Evolutionary conservation across 345 rosid species (phyloP).

Genomic region (Balakata baccata): DNA sequence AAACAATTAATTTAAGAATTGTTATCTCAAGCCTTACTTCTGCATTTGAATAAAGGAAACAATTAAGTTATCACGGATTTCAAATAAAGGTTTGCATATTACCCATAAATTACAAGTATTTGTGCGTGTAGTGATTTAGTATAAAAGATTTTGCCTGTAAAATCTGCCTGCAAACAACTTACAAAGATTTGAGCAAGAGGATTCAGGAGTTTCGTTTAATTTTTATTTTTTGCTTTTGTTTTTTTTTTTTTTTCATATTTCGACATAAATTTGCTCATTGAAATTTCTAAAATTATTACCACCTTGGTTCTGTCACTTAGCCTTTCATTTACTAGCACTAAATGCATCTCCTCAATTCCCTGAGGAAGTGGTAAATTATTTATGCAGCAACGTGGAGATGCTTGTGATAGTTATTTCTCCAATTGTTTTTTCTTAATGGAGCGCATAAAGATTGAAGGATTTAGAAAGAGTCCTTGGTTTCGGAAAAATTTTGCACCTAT

Average conservation of each 20-base stretch:
- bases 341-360: background rate
- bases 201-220: background rate
- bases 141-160: background rate
- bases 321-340: background rate
- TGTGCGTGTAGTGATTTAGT: background rate
- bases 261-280: background rate
- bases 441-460: constrained; percentile 65
- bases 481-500: constrained; percentile 51
- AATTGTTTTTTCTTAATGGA: constrained; percentile 42
- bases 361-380: background rate
- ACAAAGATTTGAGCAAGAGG: constrained; percentile 10
- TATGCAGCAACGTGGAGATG: background rate
- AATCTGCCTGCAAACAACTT: background rate
- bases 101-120: background rate
- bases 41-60: background rate
- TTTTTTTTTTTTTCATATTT: background rate
- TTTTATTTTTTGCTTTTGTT: too few species aligned
- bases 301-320: background rate
- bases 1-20: background rate
- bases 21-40: background rate
- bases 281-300: background rate
- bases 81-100: background rate
- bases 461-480: constrained; percentile 71
- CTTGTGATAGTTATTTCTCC: constrained; percentile 10
- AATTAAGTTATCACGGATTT: too few species aligned